Conservation (phyloP, 495 filamentous ascomycete genomes). For the Monascus purpureus region DNA sequence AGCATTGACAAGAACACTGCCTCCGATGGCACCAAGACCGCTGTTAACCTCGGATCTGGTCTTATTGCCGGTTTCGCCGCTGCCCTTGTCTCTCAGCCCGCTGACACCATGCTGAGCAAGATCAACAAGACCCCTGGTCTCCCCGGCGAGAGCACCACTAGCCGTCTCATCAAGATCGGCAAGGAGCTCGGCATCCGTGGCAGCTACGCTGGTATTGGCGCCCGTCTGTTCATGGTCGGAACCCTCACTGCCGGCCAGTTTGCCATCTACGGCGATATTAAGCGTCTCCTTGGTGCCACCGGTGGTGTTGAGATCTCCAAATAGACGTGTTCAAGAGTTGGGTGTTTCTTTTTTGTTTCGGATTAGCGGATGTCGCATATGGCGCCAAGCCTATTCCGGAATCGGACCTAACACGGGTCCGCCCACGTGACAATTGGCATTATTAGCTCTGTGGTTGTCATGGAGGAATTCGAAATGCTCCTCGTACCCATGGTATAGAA, state of each 20-base stretch:
- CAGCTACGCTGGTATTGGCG: slow-evolving; percentile 82
- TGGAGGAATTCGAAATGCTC: neutral
- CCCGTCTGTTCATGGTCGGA: slow-evolving; percentile 69
- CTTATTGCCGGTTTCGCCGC: slow-evolving; percentile 96
- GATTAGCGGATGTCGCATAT: neutral
- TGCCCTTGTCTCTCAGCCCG: slow-evolving; percentile 90
- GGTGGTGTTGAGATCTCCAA: slow-evolving; percentile 70
- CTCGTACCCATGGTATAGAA: neutral
- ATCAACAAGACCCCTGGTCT: slow-evolving; percentile 99
- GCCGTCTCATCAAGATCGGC: slow-evolving; percentile 87
- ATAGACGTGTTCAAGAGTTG: slow-evolving; percentile 20
- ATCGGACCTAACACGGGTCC: too few species aligned
- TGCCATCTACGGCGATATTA: slow-evolving; percentile 75
- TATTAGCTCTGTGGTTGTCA: neutral
- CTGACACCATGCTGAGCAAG: slow-evolving; percentile 98
- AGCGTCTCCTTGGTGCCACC: slow-evolving; percentile 45
- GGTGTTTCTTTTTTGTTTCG: too few species aligned
- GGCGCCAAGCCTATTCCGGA: neutral
- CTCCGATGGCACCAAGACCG: slow-evolving; percentile 64
- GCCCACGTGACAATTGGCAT: too few species aligned
- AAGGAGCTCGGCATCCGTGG: slow-evolving; percentile 87
- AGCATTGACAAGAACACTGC: slow-evolving; percentile 61
- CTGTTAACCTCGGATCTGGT: slow-evolving; percentile 88
- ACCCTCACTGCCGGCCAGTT: slow-evolving; percentile 87
- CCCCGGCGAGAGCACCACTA: slow-evolving; percentile 86